These are phyloP conservation scores for Trapa bicornis DNA, from an alignment of 345 rosid genomes.

Conservation along the genomic window DNA sequence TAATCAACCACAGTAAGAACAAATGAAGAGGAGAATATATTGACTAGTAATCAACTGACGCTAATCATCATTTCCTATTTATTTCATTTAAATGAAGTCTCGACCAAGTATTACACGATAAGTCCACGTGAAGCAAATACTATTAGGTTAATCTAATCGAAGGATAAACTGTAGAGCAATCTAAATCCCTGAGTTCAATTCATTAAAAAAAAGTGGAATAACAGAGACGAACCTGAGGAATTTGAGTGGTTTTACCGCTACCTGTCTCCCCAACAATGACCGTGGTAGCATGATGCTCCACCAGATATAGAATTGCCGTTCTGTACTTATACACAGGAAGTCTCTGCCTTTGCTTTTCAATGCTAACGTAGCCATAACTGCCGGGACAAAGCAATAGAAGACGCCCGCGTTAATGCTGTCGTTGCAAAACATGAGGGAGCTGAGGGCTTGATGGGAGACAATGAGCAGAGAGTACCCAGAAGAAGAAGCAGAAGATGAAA, in stretches of 20 bases:
- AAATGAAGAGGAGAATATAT: not conserved
- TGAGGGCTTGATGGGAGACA: not conserved
- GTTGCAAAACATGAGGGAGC: not conserved
- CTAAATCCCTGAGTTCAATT: not conserved
- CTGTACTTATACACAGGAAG: constrained; percentile 82
- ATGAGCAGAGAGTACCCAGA: constrained; percentile 33
- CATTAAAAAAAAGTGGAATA: not conserved
- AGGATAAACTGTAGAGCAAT: not conserved
- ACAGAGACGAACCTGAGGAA: constrained; percentile 58
- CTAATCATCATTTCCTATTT: not conserved
- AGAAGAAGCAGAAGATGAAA: constrained; percentile 41
- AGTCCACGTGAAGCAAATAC: not conserved
- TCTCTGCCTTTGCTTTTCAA: constrained; percentile 83
- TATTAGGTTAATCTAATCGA: no score
- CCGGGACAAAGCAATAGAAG: not conserved
- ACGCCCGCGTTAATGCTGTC: not conserved
- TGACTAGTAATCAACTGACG: not conserved
- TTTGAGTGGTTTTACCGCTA: constrained; percentile 95
- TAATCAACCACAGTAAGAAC: not conserved
- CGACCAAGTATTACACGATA: not conserved
- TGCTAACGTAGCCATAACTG: constrained; percentile 54
- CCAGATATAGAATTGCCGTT: constrained; percentile 66
- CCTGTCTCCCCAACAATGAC: constrained; percentile 95
- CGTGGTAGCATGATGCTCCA: constrained; percentile 85
- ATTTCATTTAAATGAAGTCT: not conserved